Evolutionary conservation across 768 basidiomycete genomes (phyloP), one percentile per base, ranked within the genome.

Genomic region (Collybiopsis confluens): DNA sequence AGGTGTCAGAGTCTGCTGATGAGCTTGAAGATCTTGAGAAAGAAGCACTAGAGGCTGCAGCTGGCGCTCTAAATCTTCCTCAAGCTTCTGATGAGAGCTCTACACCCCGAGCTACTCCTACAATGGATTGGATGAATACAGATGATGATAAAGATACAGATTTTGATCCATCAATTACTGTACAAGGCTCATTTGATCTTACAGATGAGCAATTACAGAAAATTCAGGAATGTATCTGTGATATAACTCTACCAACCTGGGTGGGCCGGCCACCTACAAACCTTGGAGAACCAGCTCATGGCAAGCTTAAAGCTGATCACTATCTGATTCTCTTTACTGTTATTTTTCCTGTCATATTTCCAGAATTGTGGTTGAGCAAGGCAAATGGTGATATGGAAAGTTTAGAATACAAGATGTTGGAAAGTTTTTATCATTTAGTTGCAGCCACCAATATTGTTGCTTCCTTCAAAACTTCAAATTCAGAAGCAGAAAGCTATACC

Each of bases 251-350:
- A 21, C 62, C 62, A 3, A 55, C 54, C 2, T 62, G 58, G 54
- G 41, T 60, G 38, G 49, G 27, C 4, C 51, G 54, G 4, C 58
- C 56, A 3, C 62, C 61, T 21, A 45, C 18, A 20, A 61, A 63
- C 27, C 56, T 61, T 44, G 58, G 61, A 1, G 57, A 60, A 21
- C 30, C 53, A 3, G 27, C 40, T 4, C 59, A 62, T 40, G 62
- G 61, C 24, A 60, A 58, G 20, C 50, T 64, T 3, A 62, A 60
- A 35, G 61, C 61, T 2, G 50, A 62, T 26, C 56, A 64, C 26
- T 56, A 37, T 15, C 52, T 59, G 7, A 51, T 45, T 30, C 52
- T 59, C 0, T 59, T 59, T 27, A 51, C 48, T n/a, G 38, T 57
- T 4, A 57, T 57, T 11, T 47, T 59, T 18, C 58, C 56, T 4